Conservation (phyloP, 805 yeast species). For the Clavispora asparagi region DNA sequence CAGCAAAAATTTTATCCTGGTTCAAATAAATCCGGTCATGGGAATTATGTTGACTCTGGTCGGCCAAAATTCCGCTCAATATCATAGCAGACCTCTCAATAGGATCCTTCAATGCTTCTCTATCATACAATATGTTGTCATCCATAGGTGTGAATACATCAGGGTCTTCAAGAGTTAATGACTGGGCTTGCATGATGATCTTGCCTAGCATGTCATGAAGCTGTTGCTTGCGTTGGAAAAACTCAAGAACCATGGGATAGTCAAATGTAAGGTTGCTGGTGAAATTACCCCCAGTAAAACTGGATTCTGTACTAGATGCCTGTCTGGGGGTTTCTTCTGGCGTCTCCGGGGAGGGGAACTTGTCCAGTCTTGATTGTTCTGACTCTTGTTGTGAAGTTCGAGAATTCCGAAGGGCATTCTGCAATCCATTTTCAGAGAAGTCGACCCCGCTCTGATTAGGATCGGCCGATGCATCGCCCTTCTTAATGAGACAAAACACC, state of each 20-base stretch:
- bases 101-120: constrained; percentile 32
- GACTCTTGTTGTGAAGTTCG: constrained; percentile 1
- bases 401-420: constrained; percentile 9
- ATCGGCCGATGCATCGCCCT: constrained; percentile 15
- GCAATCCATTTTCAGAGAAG: background rate
- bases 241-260: constrained; percentile 60
- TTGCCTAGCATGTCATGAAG: constrained; percentile 57
- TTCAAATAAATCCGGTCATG: constrained; percentile 33
- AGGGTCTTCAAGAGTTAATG: constrained; percentile 67
- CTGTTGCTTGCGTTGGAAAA: constrained; percentile 67
- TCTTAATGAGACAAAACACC: constrained; percentile 41
- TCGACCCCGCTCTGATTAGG: background rate
- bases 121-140: constrained; percentile 40
- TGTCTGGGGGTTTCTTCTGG: background rate
- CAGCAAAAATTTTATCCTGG: constrained; percentile 35
- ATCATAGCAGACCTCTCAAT: constrained; percentile 47
- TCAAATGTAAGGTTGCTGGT: constrained; percentile 31
- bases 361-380: background rate
- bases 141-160: constrained; percentile 63
- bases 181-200: constrained; percentile 63
- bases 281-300: background rate
- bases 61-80: constrained; percentile 42
- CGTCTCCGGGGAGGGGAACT: background rate
- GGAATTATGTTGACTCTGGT: constrained; percentile 37
- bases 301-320: background rate